Percentiles rank a stretch among this genome's conserved stretches.
These are phyloP conservation scores for Meyerozyma carpophila DNA, from an alignment of 1,139 yeast genomes.

Conservation along the genomic window DNA sequence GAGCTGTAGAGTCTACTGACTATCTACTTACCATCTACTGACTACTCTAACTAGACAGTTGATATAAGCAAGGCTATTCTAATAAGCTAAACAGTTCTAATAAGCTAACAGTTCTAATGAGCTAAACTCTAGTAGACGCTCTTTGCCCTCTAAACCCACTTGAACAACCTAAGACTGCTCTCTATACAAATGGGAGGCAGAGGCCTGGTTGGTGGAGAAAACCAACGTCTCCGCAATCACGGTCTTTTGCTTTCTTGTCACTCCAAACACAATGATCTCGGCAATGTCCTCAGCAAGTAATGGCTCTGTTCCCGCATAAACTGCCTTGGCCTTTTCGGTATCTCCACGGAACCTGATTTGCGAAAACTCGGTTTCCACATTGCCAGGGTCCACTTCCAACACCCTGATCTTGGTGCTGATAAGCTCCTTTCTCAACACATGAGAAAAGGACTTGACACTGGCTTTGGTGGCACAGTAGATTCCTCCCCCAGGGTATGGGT, in stretches of 20 bases:
- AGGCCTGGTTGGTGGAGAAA: slow-evolving; percentile 42
- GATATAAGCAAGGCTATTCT: too few relatives aligned
- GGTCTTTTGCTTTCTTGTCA: slow-evolving; percentile 43
- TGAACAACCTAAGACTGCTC: slow-evolving; percentile 2
- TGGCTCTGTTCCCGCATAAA: slow-evolving; percentile 43
- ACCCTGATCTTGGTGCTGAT: slow-evolving; percentile 43
- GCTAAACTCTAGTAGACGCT: neutral
- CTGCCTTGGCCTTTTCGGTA: slow-evolving; percentile 33
- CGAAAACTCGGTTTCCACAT: slow-evolving; percentile 48
- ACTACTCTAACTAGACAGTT: too few relatives aligned
- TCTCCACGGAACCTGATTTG: slow-evolving; percentile 44
- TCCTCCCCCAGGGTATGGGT: slow-evolving; percentile 47
- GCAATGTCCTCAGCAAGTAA: slow-evolving; percentile 46
- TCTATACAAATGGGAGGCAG: slow-evolving; percentile 52
- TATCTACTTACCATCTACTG: too few relatives aligned
- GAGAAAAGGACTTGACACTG: slow-evolving; percentile 43
- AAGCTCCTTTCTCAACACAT: slow-evolving; percentile 42
- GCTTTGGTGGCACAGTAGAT: slow-evolving; percentile 49
- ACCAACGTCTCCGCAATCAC: slow-evolving; percentile 48
- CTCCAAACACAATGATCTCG: slow-evolving; percentile 44
- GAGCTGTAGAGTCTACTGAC: neutral
- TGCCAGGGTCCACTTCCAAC: slow-evolving; percentile 48
- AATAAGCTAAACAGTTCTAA: too few relatives aligned
- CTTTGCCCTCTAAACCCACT: too few relatives aligned
- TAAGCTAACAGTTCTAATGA: too few relatives aligned